These are phyloP conservation scores for Pseudocercospora fijiensis DNA, from an alignment of 2,329 filamentous ascomycete species.

Conservation along the genomic window DNA sequence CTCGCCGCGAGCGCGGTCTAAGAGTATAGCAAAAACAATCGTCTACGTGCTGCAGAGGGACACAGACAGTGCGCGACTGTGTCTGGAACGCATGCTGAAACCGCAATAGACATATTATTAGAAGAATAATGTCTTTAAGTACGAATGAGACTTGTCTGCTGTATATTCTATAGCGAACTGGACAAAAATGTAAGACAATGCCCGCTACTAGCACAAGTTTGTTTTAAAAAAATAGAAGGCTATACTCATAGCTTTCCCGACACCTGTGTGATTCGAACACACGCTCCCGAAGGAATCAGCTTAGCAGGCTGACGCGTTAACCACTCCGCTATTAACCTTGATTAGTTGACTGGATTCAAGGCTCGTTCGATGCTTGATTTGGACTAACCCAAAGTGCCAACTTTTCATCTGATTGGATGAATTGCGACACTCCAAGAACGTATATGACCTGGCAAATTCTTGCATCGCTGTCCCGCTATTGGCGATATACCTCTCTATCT, in stretches of 20 bases:
- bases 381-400: constrained; percentile 3
- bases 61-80: too few species aligned
- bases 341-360: neutral
- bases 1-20: too few species aligned
- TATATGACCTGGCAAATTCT: neutral
- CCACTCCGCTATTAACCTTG: constrained; percentile 12
- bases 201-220: too few species aligned
- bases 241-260: constrained; percentile 7
- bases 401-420: neutral
- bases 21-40: too few species aligned
- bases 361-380: neutral
- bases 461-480: neutral
- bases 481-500: constrained; percentile 6
- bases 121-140: too few species aligned
- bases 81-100: too few species aligned
- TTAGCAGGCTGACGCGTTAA: constrained; percentile 23
- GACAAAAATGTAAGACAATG: too few species aligned
- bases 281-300: constrained; percentile 20
- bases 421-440: too few species aligned
- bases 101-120: too few species aligned
- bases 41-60: too few species aligned
- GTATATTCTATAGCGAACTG: too few species aligned
- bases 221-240: neutral
- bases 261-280: constrained; percentile 23
- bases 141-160: too few species aligned